A percentile compares a stretch with the other conserved stretches of the same genome.
phyloP scores from a whole-genome alignment of 345 rosid genomes.

The Pugionium cornutum region DNA sequence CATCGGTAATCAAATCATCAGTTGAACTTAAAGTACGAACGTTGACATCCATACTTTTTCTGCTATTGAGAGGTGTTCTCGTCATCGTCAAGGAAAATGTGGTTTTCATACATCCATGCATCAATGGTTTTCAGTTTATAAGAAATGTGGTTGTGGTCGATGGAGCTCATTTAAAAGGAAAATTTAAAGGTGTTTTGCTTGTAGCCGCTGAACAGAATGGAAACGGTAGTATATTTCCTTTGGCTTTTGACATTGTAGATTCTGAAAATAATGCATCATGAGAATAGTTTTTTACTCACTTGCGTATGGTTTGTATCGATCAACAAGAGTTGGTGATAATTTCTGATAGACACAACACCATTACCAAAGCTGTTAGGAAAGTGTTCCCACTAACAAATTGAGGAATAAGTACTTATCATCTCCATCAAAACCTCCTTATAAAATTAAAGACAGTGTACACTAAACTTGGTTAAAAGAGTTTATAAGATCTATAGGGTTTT shows the following conservation, averaged over 20 bases:
- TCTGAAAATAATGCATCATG: background rate
- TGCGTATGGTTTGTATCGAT: background rate
- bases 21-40: background rate
- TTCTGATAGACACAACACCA: constrained; percentile 5
- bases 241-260: constrained; percentile 12
- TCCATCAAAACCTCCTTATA: no score
- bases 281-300: background rate
- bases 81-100: no score
- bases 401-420: no score
- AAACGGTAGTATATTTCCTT: background rate
- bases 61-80: background rate
- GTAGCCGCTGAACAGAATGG: background rate
- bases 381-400: background rate
- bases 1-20: no score
- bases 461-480: background rate
- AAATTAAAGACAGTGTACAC: no score
- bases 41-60: background rate
- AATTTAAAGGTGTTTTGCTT: no score
- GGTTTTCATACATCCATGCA: no score
- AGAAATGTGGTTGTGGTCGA: no score
- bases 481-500: background rate
- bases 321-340: background rate
- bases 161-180: no score
- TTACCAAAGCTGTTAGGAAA: background rate
- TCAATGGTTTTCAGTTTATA: no score